phyloP scores from a whole-genome alignment of 2,329 filamentous ascomycete genomes.

The Chaetomiaceae sp. region DNA sequence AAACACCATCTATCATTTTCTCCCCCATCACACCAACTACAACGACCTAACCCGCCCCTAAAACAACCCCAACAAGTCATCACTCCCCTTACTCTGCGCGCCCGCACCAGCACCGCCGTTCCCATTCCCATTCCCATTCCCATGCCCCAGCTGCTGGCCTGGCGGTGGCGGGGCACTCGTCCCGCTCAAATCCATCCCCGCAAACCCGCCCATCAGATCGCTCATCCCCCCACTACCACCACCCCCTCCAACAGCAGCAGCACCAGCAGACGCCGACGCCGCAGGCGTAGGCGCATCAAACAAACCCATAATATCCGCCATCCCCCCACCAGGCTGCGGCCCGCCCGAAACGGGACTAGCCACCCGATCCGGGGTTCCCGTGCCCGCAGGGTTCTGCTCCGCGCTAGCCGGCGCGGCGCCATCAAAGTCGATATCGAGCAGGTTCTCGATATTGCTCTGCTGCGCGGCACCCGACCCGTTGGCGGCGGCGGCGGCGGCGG shows the following conservation, averaged over 20 bases:
- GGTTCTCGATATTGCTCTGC: constrained; percentile 81
- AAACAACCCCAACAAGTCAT: constrained; percentile 26
- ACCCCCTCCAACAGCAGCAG: constrained; percentile 14
- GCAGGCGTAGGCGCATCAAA: constrained; percentile 62
- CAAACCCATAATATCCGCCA: constrained; percentile 64
- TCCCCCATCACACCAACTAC: too few relatives aligned
- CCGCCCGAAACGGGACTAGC: constrained; percentile 47
- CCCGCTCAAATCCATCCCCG: constrained; percentile 68
- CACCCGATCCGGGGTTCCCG: constrained; percentile 64
- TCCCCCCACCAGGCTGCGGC: constrained; percentile 41
- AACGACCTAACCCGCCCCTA: constrained; percentile 41
- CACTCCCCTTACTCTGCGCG: constrained; percentile 18
- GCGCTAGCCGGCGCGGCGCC: constrained; percentile 71
- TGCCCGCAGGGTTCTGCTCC: constrained; percentile 17
- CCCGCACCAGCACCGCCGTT: too few relatives aligned
- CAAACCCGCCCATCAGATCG: constrained; percentile 88
- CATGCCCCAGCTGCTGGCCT: constrained; percentile 40
- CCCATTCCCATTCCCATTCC: constrained; percentile 10
- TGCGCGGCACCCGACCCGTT: constrained; percentile 45
- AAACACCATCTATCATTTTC: too few relatives aligned
- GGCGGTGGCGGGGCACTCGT: constrained; percentile 61
- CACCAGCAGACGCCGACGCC: constrained; percentile 34
- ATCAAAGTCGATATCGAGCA: constrained; percentile 69
- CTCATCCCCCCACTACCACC: constrained; percentile 47
- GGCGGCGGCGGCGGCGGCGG: constrained; percentile 61